Evolutionary conservation across 2,329 filamentous ascomycete genomes (phyloP).

Genomic region (Neurospora crassa): DNA sequence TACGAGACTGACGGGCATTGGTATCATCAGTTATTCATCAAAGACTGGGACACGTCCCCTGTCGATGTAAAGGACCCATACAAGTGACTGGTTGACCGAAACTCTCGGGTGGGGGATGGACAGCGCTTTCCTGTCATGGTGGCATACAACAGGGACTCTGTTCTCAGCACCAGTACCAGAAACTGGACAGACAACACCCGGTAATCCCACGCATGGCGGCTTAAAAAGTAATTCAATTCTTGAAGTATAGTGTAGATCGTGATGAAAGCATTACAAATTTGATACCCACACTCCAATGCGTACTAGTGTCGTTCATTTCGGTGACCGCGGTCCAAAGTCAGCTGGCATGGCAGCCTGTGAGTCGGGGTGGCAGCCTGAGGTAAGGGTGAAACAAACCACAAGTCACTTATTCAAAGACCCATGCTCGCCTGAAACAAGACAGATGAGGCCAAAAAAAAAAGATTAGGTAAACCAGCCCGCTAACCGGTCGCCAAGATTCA

Average conservation of each 20-base stretch:
- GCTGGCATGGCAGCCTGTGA: background rate
- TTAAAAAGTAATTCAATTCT: background rate
- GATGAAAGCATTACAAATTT: background rate
- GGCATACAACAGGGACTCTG: background rate
- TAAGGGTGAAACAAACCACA: background rate
- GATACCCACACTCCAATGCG: background rate
- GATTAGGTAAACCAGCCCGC: too few relatives aligned
- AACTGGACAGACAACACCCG: background rate
- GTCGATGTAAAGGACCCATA: constrained; percentile 11
- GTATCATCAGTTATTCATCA: constrained; percentile 13
- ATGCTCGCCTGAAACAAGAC: too few relatives aligned
- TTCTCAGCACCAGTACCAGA: background rate
- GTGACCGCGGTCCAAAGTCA: background rate
- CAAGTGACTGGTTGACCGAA: background rate
- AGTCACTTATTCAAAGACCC: background rate
- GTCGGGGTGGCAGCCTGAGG: background rate
- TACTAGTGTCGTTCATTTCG: background rate
- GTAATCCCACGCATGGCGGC: background rate
- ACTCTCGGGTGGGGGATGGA: background rate
- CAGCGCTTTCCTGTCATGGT: background rate
- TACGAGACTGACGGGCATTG: constrained; percentile 15
- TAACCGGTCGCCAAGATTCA: too few relatives aligned
- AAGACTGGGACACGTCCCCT: constrained; percentile 15
- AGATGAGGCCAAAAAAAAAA: too few relatives aligned
- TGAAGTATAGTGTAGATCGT: background rate